Conservation (phyloP, 2,329 filamentous ascomycete species). For the Claviceps cyperi region DNA sequence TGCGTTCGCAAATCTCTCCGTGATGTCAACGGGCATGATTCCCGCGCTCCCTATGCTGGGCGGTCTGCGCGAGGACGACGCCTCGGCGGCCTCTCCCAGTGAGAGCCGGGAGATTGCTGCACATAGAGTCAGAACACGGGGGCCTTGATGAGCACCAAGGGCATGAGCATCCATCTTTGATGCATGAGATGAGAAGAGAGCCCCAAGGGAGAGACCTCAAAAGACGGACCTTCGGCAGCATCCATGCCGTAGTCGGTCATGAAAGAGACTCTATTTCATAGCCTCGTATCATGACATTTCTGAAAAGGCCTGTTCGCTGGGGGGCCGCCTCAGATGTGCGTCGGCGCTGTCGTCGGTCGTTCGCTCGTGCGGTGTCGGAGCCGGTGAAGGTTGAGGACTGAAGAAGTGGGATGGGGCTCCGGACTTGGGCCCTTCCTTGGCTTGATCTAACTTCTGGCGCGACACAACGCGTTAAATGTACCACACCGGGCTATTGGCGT, state of each 20-base stretch:
- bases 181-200: too few relatives aligned
- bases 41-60: conserved; percentile 31
- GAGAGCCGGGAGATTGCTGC: conserved; percentile 28
- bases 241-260: conserved; percentile 23
- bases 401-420: conserved; percentile 3
- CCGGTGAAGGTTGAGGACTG: background rate
- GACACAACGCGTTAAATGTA: background rate
- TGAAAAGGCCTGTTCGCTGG: background rate
- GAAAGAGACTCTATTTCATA: conserved; percentile 3
- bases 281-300: conserved; percentile 5
- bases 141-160: background rate
- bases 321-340: background rate
- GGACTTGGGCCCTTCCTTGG: background rate
- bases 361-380: background rate
- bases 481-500: background rate
- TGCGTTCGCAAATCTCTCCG: conserved; percentile 37
- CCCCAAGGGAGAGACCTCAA: background rate
- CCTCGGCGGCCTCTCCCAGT: conserved; percentile 19
- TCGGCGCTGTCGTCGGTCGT: background rate
- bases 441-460: background rate
- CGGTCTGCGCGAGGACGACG: conserved; percentile 19
- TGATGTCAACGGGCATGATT: conserved; percentile 43
- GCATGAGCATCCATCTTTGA: background rate
- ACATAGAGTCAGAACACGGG: conserved; percentile 12
- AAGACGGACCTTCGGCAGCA: conserved; percentile 20